Evolutionary conservation across 2,329 filamentous ascomycete genomes (phyloP).

Genomic region (Nemania abortiva): DNA sequence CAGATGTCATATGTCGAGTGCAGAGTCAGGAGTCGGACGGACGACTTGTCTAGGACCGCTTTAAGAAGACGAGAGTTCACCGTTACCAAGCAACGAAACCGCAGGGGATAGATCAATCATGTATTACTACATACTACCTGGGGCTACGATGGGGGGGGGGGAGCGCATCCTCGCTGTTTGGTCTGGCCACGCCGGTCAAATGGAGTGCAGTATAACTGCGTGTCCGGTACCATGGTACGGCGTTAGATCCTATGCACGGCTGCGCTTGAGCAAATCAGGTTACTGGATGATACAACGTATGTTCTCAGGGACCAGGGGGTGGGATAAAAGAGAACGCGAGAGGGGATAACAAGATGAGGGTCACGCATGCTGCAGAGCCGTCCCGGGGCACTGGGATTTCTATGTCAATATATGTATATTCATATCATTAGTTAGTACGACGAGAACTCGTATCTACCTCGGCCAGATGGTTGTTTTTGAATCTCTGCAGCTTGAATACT

Average conservation of each 20-base stretch:
- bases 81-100: not conserved
- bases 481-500: not conserved
- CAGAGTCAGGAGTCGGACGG: not conserved
- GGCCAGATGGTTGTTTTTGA: not conserved
- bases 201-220: constrained; percentile 13
- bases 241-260: not conserved
- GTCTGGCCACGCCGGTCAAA: constrained; percentile 25
- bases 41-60: not conserved
- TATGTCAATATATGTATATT: not conserved
- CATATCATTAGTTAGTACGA: not conserved
- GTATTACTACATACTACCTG: not conserved
- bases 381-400: constrained; percentile 12
- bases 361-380: not conserved
- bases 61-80: not conserved
- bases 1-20: not conserved
- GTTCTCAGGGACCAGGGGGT: constrained; percentile 31
- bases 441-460: too few species aligned
- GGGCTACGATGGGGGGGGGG: constrained; percentile 8
- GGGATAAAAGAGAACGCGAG: constrained; percentile 40
- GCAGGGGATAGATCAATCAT: constrained; percentile 4
- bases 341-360: constrained; percentile 16
- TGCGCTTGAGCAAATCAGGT: constrained; percentile 26
- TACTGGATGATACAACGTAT: not conserved
- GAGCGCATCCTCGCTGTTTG: constrained; percentile 12
- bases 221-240: constrained; percentile 25